Evolutionary conservation across 306 rosid genomes (phyloP).

Genomic region (Cicer yamashitae): DNA sequence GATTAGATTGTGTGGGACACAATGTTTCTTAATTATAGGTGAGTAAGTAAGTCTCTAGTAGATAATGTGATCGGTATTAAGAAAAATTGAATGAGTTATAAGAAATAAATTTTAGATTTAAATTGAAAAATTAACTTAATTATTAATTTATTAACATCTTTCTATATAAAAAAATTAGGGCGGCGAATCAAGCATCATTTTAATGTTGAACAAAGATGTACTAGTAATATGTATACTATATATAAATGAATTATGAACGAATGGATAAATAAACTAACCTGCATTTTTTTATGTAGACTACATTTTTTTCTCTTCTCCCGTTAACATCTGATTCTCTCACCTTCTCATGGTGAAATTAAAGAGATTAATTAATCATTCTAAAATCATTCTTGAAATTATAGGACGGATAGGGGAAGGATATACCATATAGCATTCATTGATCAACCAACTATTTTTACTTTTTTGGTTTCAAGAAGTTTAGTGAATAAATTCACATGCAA

Average conservation of each 20-base stretch:
- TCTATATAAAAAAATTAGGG: conserved; percentile 16
- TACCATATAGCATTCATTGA: conserved; percentile 3
- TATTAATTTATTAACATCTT: too few species aligned
- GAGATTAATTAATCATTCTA: conserved; percentile 36
- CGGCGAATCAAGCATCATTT: conserved; percentile 52
- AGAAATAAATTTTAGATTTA: too few species aligned
- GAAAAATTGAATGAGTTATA: too few species aligned
- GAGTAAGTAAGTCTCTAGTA: too few species aligned
- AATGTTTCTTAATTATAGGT: conserved; percentile 43
- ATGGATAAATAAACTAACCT: conserved; percentile 55
- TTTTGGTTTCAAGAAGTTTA: too few species aligned
- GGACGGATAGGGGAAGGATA: conserved; percentile 36
- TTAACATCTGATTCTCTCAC: conserved; percentile 76
- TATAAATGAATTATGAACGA: conserved; percentile 16
- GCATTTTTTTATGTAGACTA: conserved; percentile 82
- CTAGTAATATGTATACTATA: not conserved
- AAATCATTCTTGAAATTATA: conserved; percentile 31
- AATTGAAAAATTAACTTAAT: too few species aligned
- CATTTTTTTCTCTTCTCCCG: conserved; percentile 79
- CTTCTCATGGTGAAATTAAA: conserved; percentile 53
- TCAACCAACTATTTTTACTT: not conserved
- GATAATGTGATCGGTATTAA: too few species aligned
- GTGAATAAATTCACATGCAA: too few species aligned
- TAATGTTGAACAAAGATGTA: not conserved
- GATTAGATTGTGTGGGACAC: conserved; percentile 40